Percentiles rank a stretch among this genome's conserved stretches.
phyloP scores from a whole-genome alignment of 805 yeast genomes.

The Cyberlindnera subsufficiens region DNA sequence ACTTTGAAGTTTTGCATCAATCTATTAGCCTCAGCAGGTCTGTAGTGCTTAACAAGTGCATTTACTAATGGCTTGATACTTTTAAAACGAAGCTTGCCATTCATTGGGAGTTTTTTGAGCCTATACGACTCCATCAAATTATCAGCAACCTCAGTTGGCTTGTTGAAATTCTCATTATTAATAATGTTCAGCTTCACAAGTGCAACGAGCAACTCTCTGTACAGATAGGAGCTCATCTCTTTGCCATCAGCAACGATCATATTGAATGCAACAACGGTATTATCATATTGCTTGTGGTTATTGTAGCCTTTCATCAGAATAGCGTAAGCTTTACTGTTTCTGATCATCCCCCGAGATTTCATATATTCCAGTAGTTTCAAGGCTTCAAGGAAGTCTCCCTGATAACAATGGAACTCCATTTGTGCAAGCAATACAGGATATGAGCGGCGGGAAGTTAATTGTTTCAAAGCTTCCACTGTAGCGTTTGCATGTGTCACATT shows the following conservation, averaged over 20 bases:
- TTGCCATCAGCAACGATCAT: constrained; percentile 21
- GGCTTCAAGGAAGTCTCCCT: constrained; percentile 23
- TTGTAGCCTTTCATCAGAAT: constrained; percentile 27
- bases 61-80: constrained; percentile 31
- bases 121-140: constrained; percentile 24
- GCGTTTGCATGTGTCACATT: constrained; percentile 9
- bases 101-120: constrained; percentile 16
- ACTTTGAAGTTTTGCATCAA: constrained; percentile 27
- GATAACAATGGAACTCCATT: constrained; percentile 7
- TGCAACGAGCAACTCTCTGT: constrained; percentile 26
- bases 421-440: constrained; percentile 3
- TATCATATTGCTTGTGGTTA: constrained; percentile 20
- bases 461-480: constrained; percentile 7
- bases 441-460: not conserved
- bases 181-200: constrained; percentile 25
- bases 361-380: constrained; percentile 25
- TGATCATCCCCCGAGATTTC: constrained; percentile 14
- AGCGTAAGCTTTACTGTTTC: constrained; percentile 24
- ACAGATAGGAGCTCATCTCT: constrained; percentile 22
- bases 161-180: constrained; percentile 22
- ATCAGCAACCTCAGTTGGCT: constrained; percentile 26
- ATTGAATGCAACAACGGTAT: constrained; percentile 23
- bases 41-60: constrained; percentile 23
- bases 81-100: constrained; percentile 27
- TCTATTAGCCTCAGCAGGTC: constrained; percentile 27